phyloP scores from a whole-genome alignment of 2,329 filamentous ascomycete genomes.

The Exophiala sp. region DNA sequence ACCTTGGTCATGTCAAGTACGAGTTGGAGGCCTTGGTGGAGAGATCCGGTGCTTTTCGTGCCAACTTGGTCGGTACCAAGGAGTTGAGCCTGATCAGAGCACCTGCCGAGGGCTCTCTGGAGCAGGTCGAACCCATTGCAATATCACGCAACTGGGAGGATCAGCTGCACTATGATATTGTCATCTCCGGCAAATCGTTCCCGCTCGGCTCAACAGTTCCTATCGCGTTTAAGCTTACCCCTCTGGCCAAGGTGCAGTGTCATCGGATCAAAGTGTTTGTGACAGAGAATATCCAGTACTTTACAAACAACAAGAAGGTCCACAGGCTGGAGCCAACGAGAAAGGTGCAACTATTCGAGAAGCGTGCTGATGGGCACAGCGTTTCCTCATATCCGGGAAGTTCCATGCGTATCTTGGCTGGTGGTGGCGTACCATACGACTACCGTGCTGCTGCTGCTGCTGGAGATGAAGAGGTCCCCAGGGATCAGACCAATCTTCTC shows the following conservation, averaged over 20 bases:
- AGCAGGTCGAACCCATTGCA: slow-evolving; percentile 88
- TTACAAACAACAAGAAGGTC: slow-evolving; percentile 78
- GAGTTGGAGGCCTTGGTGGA: slow-evolving; percentile 82
- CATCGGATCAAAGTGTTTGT: slow-evolving; percentile 89
- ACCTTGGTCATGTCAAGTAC: slow-evolving; percentile 83
- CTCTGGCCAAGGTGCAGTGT: slow-evolving; percentile 86
- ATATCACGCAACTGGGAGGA: slow-evolving; percentile 94
- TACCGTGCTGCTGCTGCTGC: slow-evolving; percentile 54
- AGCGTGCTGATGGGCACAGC: slow-evolving; percentile 73
- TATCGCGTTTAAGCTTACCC: slow-evolving; percentile 90
- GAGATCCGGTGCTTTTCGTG: slow-evolving; percentile 82
- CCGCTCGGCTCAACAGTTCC: slow-evolving; percentile 83
- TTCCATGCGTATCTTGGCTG: slow-evolving; percentile 70
- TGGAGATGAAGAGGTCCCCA: slow-evolving; percentile 53
- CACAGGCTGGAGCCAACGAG: slow-evolving; percentile 79
- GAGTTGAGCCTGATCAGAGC: slow-evolving; percentile 82
- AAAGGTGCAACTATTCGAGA: slow-evolving; percentile 85
- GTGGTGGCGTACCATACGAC: slow-evolving; percentile 72
- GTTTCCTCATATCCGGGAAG: slow-evolving; percentile 71
- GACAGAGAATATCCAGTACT: slow-evolving; percentile 88
- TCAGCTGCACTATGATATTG: slow-evolving; percentile 90
- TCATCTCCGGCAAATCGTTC: slow-evolving; percentile 94
- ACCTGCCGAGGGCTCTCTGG: slow-evolving; percentile 80
- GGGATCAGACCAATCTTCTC: slow-evolving; percentile 66
- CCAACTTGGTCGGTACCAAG: slow-evolving; percentile 76